These are phyloP conservation scores for Craterostigma plantagineum DNA, from an alignment of 257 asterid genomes.

Conservation along the genomic window DNA sequence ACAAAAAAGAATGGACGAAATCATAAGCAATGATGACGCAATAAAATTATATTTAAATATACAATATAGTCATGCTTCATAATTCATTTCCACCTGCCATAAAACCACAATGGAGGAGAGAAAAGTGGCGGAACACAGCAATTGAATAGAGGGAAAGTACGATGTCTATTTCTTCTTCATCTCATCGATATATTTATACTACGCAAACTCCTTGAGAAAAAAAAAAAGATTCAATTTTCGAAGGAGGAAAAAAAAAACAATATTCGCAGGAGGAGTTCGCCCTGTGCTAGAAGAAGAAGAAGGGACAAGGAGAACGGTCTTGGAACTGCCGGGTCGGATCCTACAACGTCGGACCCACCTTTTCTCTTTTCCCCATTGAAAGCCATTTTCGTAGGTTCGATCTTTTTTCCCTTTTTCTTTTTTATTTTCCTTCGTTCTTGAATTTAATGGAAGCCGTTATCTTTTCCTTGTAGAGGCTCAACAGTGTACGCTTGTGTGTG, in stretches of 20 bases:
- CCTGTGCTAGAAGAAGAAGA: conserved; percentile 3
- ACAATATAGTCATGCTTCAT: neutral
- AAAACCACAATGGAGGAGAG: neutral
- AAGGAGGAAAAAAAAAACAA: neutral
- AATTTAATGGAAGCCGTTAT: neutral
- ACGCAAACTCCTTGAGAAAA: conserved; percentile 4
- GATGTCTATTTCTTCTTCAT: neutral
- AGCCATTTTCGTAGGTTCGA: conserved; percentile 19
- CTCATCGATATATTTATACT: neutral
- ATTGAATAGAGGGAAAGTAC: neutral
- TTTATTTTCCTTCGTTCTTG: neutral
- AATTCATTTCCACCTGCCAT: conserved; percentile 1
- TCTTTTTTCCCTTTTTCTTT: conserved; percentile 7
- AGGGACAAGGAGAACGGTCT: conserved; percentile 8
- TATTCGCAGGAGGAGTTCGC: conserved; percentile 5
- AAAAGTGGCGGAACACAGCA: neutral
- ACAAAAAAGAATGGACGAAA: too few relatives aligned
- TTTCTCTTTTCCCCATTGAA: conserved; percentile 14
- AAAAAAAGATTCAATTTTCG: neutral
- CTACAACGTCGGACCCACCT: conserved; percentile 29
- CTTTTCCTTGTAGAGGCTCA: neutral
- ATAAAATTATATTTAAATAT: neutral
- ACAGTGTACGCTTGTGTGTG: conserved; percentile 1
- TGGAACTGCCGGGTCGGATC: conserved; percentile 17
- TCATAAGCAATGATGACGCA: too few relatives aligned